phyloP scores from a whole-genome alignment of 2,329 filamentous ascomycete species.

The Aspergillus sp. region DNA sequence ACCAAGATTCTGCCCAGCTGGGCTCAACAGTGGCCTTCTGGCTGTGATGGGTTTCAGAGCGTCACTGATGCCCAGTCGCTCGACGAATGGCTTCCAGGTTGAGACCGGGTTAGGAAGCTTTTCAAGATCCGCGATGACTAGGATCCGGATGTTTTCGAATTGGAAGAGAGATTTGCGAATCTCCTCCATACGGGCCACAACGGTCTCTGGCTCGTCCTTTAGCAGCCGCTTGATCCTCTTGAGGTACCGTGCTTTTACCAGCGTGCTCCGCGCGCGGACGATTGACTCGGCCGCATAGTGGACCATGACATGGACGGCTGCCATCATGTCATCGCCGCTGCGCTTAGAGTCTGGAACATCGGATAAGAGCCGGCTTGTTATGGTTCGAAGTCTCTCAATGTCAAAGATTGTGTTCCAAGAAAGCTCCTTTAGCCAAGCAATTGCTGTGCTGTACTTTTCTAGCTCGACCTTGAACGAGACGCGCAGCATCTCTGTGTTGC shows the following conservation, averaged over 20 bases:
- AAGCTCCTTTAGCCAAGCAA: slow-evolving; percentile 83
- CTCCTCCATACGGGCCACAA: slow-evolving; percentile 77
- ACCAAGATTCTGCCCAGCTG: slow-evolving; percentile 75
- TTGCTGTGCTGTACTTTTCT: slow-evolving; percentile 80
- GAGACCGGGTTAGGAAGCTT: slow-evolving; percentile 76
- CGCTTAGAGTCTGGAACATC: slow-evolving; percentile 93
- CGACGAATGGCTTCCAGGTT: slow-evolving; percentile 72
- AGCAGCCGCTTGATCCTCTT: slow-evolving; percentile 83
- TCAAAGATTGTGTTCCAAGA: slow-evolving; percentile 92
- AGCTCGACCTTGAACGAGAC: slow-evolving; percentile 85
- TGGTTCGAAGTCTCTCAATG: slow-evolving; percentile 64
- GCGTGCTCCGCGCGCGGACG: slow-evolving; percentile 74
- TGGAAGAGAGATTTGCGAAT: slow-evolving; percentile 77
- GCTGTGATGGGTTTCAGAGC: slow-evolving; percentile 72
- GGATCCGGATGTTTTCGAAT: slow-evolving; percentile 81
- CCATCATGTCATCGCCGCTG: slow-evolving; percentile 69
- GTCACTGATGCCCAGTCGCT: slow-evolving; percentile 56
- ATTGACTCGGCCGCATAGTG: slow-evolving; percentile 79
- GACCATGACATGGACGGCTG: slow-evolving; percentile 71
- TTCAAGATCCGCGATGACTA: slow-evolving; percentile 80
- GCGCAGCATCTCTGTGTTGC: slow-evolving; percentile 79
- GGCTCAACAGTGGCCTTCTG: slow-evolving; percentile 71
- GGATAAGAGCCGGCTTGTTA: slow-evolving; percentile 79
- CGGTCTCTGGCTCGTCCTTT: slow-evolving; percentile 72
- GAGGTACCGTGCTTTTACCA: slow-evolving; percentile 86